phyloP scores from a whole-genome alignment of 768 basidiomycete genomes.

The Lanmaoa pseudosensibilis region DNA sequence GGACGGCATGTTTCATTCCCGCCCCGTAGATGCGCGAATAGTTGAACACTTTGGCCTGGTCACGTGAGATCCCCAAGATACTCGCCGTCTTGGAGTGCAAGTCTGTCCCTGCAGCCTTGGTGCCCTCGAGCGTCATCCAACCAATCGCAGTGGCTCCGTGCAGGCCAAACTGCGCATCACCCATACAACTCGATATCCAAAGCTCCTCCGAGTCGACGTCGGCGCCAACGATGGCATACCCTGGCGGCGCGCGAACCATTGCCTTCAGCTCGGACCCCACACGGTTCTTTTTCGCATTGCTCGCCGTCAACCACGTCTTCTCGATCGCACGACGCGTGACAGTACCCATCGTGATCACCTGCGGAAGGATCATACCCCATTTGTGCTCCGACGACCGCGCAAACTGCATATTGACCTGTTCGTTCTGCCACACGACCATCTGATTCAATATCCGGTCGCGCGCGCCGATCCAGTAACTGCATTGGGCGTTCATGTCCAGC shows the following conservation, averaged over 20 bases:
- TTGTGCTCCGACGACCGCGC: conserved; percentile 39
- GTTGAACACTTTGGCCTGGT: conserved; percentile 98
- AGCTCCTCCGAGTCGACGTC: conserved; percentile 99
- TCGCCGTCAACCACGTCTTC: conserved; percentile 97
- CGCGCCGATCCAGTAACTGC: conserved; percentile 97
- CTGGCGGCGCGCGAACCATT: conserved; percentile 92
- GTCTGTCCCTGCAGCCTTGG: conserved; percentile 92
- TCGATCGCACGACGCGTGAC: conserved; percentile 97
- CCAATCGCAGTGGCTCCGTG: conserved; percentile 97
- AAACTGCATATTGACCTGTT: conserved; percentile 54
- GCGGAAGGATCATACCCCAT: conserved; percentile 92
- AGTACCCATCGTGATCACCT: conserved; percentile 98
- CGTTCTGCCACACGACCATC: conserved; percentile 83
- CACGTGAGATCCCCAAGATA: conserved; percentile 90
- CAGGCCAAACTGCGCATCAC: conserved; percentile 95
- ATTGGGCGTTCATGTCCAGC: conserved; percentile 88
- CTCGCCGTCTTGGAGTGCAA: conserved; percentile 94
- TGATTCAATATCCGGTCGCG: conserved; percentile 90
- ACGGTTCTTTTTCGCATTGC: conserved; percentile 95
- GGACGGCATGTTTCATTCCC: conserved; percentile 89
- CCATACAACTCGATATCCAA: conserved; percentile 99
- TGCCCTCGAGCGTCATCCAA: conserved; percentile 99
- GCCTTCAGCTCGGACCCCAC: conserved; percentile 98
- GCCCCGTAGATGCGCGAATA: conserved; percentile 99
- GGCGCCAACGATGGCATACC: conserved; percentile 94